Percentiles rank a stretch among this genome's conserved stretches.
phyloP scores from a whole-genome alignment of 2,329 filamentous ascomycete genomes.

The Curvularia spicifera region DNA sequence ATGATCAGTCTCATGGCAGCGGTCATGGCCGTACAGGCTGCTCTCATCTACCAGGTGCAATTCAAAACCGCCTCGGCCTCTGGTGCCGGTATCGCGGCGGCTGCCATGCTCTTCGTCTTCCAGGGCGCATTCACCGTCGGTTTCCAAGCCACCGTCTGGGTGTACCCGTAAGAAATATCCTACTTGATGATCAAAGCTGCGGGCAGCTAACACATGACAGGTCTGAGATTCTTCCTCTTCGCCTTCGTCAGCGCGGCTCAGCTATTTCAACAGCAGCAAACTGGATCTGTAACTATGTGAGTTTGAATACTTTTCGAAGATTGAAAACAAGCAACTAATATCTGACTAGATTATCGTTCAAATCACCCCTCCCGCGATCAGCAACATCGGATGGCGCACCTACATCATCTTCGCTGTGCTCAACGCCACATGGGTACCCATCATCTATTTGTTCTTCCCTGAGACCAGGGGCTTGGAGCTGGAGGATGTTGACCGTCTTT shows the following conservation, averaged over 20 bases:
- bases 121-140: conserved; percentile 28
- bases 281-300: conserved; percentile 57
- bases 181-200: neutral
- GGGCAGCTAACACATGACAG: neutral
- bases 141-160: conserved; percentile 49
- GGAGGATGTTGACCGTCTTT: conserved; percentile 47
- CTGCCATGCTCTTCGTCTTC: conserved; percentile 27
- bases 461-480: conserved; percentile 46
- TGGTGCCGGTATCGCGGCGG: conserved; percentile 23
- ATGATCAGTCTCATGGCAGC: conserved; percentile 29
- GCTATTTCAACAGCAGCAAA: conserved; percentile 59
- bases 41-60: conserved; percentile 29
- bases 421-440: conserved; percentile 55
- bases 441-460: conserved; percentile 56
- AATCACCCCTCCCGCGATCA: conserved; percentile 60
- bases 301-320: neutral
- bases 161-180: conserved; percentile 45
- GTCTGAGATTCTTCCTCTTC: conserved; percentile 59
- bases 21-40: conserved; percentile 28
- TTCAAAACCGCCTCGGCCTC: conserved; percentile 20
- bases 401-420: conserved; percentile 61
- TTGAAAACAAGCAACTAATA: neutral
- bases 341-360: conserved; percentile 53
- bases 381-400: conserved; percentile 57
- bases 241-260: conserved; percentile 58